Percentiles rank a stretch among this genome's conserved stretches.
These are phyloP conservation scores for Boletales sp. DNA, from an alignment of 768 basidiomycete genomes.

Conservation along the genomic window DNA sequence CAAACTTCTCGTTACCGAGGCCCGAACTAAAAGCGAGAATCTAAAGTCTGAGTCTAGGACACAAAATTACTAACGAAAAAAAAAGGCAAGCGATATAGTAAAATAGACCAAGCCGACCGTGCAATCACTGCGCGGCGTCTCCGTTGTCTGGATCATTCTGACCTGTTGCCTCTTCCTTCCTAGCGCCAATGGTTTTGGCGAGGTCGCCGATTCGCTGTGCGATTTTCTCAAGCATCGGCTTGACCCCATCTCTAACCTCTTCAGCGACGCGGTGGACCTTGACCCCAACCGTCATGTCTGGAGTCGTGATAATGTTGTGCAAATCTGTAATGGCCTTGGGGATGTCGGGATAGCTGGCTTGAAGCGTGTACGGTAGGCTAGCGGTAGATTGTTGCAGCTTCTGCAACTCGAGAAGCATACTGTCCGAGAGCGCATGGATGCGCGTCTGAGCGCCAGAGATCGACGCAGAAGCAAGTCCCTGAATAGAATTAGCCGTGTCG, in stretches of 20 bases:
- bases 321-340: constrained; percentile 52
- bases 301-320: constrained; percentile 45
- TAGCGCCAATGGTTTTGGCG: constrained; percentile 22
- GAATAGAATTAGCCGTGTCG: constrained; percentile 63
- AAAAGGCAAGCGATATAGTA: constrained; percentile 4
- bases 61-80: constrained; percentile 8
- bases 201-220: constrained; percentile 37
- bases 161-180: constrained; percentile 25
- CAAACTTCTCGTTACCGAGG: constrained; percentile 13
- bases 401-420: constrained; percentile 63
- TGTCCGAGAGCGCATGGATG: constrained; percentile 59
- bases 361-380: constrained; percentile 56
- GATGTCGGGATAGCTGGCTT: constrained; percentile 55
- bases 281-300: constrained; percentile 57
- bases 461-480: constrained; percentile 55
- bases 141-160: constrained; percentile 2
- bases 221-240: constrained; percentile 56
- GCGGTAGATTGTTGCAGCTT: constrained; percentile 60
- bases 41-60: constrained; percentile 28
- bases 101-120: constrained; percentile 1
- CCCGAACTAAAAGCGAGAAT: constrained; percentile 11
- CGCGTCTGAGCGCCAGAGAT: constrained; percentile 51
- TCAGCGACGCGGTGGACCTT: constrained; percentile 54
- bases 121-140: constrained; percentile 9
- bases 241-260: constrained; percentile 59